A percentile compares a stretch with the other conserved stretches of the same genome.
These are phyloP conservation scores for Pseudognaphalium luteoalbum DNA, from an alignment of 129 eudicot genomes.

Conservation along the genomic window DNA sequence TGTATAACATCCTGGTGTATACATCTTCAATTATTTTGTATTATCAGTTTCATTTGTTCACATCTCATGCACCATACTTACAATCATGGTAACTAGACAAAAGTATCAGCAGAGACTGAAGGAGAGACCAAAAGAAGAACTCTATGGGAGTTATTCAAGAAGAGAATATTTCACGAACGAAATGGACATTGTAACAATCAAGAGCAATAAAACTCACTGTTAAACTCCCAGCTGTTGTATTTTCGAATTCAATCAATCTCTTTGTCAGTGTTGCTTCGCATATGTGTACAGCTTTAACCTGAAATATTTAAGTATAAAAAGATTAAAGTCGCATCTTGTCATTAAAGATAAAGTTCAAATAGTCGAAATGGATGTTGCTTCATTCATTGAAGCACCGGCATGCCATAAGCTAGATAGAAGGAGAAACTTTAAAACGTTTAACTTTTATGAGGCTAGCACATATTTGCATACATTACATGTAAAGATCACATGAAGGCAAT, in stretches of 20 bases:
- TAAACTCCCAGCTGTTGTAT: conserved; percentile 61
- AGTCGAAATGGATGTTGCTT: background rate
- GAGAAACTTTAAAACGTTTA: background rate
- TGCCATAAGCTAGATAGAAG: background rate
- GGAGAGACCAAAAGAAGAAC: background rate
- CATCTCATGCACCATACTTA: background rate
- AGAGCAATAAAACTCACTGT: conserved; percentile 48
- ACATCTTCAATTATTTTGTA: background rate
- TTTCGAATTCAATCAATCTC: conserved; percentile 81
- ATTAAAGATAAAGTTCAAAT: background rate
- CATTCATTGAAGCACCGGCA: background rate
- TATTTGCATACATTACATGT: background rate
- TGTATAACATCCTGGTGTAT: background rate
- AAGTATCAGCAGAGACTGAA: background rate
- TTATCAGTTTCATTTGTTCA: background rate
- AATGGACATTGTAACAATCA: background rate
- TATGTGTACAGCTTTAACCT: conserved; percentile 67
- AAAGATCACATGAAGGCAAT: background rate
- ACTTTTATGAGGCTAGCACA: background rate
- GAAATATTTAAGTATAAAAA: conserved; percentile 7
- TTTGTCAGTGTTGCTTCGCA: conserved; percentile 77
- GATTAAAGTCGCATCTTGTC: background rate
- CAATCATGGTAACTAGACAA: background rate
- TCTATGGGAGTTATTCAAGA: background rate
- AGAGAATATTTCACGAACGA: background rate